These are phyloP conservation scores for Citrus sp. DNA, from an alignment of 345 rosid species.

Conservation along the genomic window DNA sequence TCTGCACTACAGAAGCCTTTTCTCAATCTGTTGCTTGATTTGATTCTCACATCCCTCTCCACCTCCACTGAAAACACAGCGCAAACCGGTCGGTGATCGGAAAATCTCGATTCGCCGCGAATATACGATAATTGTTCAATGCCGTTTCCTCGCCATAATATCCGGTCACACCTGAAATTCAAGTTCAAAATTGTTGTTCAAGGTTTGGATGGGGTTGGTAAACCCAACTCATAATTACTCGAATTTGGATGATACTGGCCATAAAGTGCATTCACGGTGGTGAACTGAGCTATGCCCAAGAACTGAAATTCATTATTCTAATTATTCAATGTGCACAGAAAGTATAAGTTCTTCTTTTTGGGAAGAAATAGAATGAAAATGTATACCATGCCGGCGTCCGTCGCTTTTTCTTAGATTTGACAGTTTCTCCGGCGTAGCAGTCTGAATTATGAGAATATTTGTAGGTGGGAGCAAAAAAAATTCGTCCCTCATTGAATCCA, in stretches of 20 bases:
- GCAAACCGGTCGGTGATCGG: slow-evolving; percentile 95
- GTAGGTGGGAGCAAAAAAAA: slow-evolving; percentile 86
- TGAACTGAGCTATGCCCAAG: too few relatives aligned
- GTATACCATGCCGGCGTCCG: slow-evolving; percentile 95
- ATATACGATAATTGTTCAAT: slow-evolving; percentile 75
- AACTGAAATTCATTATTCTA: neutral
- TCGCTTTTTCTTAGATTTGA: slow-evolving; percentile 86
- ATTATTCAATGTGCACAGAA: neutral
- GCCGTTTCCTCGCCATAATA: slow-evolving; percentile 78
- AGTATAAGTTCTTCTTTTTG: too few relatives aligned
- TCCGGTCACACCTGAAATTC: slow-evolving; percentile 83
- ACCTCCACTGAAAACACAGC: slow-evolving; percentile 67
- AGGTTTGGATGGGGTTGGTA: neutral
- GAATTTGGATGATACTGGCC: too few relatives aligned
- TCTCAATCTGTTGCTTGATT: slow-evolving; percentile 38
- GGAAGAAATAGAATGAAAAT: neutral
- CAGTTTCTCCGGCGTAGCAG: slow-evolving; percentile 81
- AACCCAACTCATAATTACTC: too few relatives aligned
- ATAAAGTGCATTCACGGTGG: too few relatives aligned
- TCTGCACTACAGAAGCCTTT: slow-evolving; percentile 67
- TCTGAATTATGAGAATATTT: slow-evolving; percentile 86
- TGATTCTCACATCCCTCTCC: slow-evolving; percentile 39
- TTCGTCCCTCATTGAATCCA: slow-evolving; percentile 78
- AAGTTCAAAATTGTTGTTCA: neutral
- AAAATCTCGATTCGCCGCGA: slow-evolving; percentile 84